Evolutionary conservation across 441 rosid species (phyloP).

Genomic region (Jatropha multifida): DNA sequence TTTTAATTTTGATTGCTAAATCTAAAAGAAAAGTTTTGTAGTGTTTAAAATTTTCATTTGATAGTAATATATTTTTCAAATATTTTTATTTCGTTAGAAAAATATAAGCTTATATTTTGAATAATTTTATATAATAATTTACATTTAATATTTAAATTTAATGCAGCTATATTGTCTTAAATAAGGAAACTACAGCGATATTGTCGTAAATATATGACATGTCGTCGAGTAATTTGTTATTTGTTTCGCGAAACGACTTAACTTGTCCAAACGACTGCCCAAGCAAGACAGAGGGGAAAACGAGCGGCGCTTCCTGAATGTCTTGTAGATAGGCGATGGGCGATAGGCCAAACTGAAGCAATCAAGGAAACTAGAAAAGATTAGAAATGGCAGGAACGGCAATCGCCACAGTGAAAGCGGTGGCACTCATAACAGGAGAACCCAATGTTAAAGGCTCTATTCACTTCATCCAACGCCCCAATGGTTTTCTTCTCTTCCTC

Average conservation of each 20-base stretch:
- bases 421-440: constrained; percentile 76
- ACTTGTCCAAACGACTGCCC: background rate
- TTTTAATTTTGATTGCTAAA: no score
- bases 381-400: constrained; percentile 43
- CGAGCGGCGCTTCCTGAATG: background rate
- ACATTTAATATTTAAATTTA: no score
- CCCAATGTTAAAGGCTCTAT: constrained; percentile 58
- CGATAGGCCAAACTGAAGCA: constrained; percentile 5
- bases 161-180: no score
- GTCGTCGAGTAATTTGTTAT: background rate
- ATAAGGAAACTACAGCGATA: no score
- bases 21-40: no score
- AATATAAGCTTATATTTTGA: no score
- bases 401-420: constrained; percentile 59
- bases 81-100: no score
- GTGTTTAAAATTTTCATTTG: no score
- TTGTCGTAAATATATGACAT: background rate
- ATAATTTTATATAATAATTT: no score
- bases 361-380: background rate
- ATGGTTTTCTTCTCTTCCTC: constrained; percentile 38
- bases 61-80: no score
- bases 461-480: constrained; percentile 56
- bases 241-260: background rate
- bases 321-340: constrained; percentile 15
- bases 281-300: background rate